A percentile compares a stretch with the other conserved stretches of the same genome.
These are phyloP conservation scores for Mycosarcoma maydis DNA, from an alignment of 1,284 basidiomycete species.

Conservation along the genomic window DNA sequence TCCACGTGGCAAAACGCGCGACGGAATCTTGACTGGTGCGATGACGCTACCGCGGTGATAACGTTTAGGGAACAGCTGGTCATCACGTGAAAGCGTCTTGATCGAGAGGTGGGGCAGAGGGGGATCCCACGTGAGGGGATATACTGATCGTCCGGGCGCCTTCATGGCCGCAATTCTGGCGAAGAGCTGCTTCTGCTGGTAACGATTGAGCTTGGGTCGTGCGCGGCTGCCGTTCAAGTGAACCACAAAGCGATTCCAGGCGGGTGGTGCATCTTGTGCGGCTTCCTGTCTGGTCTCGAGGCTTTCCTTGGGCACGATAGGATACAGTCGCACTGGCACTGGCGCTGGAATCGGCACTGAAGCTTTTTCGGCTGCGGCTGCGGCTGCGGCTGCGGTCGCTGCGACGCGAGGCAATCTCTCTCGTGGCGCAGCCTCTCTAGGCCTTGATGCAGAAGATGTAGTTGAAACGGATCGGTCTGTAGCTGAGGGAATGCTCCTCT, in stretches of 20 bases:
- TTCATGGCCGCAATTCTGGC: slow-evolving; percentile 38
- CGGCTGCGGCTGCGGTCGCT: background rate
- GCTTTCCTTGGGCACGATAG: slow-evolving; percentile 37
- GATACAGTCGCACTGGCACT: slow-evolving; percentile 17
- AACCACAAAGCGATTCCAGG: slow-evolving; percentile 56
- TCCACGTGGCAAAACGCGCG: slow-evolving; percentile 30
- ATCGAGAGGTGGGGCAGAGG: slow-evolving; percentile 45
- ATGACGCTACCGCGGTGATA: slow-evolving; percentile 54
- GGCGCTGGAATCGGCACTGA: slow-evolving; percentile 12
- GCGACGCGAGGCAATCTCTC: slow-evolving; percentile 5
- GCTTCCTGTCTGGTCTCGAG: slow-evolving; percentile 43
- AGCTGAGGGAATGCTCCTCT: too few species aligned
- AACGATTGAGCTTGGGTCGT: slow-evolving; percentile 30
- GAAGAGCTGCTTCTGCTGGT: slow-evolving; percentile 39
- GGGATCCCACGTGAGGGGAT: slow-evolving; percentile 58
- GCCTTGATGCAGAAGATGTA: slow-evolving; percentile 1
- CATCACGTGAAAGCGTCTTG: slow-evolving; percentile 56
- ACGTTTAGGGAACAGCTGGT: slow-evolving; percentile 59
- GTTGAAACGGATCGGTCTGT: slow-evolving; percentile 7
- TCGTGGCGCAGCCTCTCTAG: slow-evolving; percentile 5
- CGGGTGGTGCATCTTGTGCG: slow-evolving; percentile 46
- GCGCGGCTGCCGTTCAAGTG: slow-evolving; percentile 27
- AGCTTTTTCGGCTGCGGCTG: background rate
- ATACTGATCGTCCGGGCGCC: slow-evolving; percentile 31
- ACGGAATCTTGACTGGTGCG: slow-evolving; percentile 48